Evolutionary conservation across 805 yeast genomes (phyloP), one percentile per base, ranked within the genome.

Genomic region (Suhomyces canberraensis): DNA sequence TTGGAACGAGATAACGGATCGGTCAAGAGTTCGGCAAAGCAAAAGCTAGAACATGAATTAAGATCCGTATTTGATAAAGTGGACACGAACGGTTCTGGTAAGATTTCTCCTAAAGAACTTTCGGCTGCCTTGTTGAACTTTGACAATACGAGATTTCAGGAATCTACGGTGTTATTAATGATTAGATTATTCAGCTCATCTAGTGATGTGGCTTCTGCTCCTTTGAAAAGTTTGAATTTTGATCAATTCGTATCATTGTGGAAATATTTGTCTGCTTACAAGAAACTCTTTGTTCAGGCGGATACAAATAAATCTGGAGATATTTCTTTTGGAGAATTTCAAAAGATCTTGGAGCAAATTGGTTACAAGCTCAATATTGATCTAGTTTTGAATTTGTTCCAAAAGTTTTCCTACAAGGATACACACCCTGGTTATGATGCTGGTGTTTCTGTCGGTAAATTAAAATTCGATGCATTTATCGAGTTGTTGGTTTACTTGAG

Each of bases 401-500:
- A 69, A 45, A 71, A 71, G 39, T 81, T 79, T 51, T 69, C 80
- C 29, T 52, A 56, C 44, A 59, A 59, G 26, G 71, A 64, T 16
- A 42, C 50, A 19, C 43, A 45, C 25, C 47, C 50, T 26, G 48
- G 50, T 6, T 57, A 56, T 33, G 48, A 45, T 13, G 35, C 46
- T 13, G 58, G 51, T 13, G 38, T 54, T 7, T 41, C 57, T 0
- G 61, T 66, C 21, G 73, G 73, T 1, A 66, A 61, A 40, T 54
- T 87, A 59, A 79, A 84, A 41, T 87, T 87, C 57, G 95, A 87
- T 56, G 73, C 78, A 56, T 87, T 87, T 60, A 88, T 87, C 17
- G 95, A 87, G 54, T 73, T 85, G 36, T 70, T 87, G 46, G 84
- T 86, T 13, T 83, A 86, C 72, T 66, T 87, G 46, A 72, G 86